Evolutionary conservation across 495 filamentous ascomycete genomes (phyloP), one percentile per base, ranked within the genome.

Genomic region (Hyphodiscus hymeniophilus): DNA sequence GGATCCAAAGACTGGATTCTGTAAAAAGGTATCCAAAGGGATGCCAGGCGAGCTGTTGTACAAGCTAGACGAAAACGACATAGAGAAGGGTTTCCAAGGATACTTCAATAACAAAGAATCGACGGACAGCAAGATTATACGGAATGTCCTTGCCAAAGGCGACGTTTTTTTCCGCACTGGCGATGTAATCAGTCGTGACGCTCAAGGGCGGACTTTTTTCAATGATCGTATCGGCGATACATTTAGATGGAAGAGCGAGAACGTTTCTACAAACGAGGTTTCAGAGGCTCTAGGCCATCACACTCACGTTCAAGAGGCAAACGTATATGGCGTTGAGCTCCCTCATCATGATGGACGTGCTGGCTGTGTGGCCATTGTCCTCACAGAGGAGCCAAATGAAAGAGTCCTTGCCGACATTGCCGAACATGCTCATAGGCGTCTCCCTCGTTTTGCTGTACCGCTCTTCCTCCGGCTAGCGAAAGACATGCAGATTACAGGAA

Each of bases 191-290:
- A 73, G 79, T 30, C 76, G 74, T 65, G 85, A 89, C 50, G 45
- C 45, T 0, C 81, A 95, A 48, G 85, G 87, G 6, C 71, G 83
- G 12, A 82, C 82, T 69, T 95, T 74, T 64, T 97, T 97, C 64
- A 76, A 78, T 35, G 92, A 98, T 62, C 84, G 89, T 10, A 82
- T 97, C 31, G 91, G 91, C 42, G 91, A 97, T 57, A 96, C 91
- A 0, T 97, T 87, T 69, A 79, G 91, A 15, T 97, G 91, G 91
- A 95, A 94, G 70, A 81, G 79, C 36, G 91, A 97, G 66, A 97
- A 96, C 46, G 87, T 95, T 2, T 84, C 81, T 7, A 92, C 90
- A 0, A 81, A 82, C 17, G 91, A 94, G 52, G 90, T 94, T 5
- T 76, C 77, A 18, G 81, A 88, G 42, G 80, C 80, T 0, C 58